Evolutionary conservation across 768 basidiomycete genomes (phyloP).

Genomic region (Ramaria sp.): DNA sequence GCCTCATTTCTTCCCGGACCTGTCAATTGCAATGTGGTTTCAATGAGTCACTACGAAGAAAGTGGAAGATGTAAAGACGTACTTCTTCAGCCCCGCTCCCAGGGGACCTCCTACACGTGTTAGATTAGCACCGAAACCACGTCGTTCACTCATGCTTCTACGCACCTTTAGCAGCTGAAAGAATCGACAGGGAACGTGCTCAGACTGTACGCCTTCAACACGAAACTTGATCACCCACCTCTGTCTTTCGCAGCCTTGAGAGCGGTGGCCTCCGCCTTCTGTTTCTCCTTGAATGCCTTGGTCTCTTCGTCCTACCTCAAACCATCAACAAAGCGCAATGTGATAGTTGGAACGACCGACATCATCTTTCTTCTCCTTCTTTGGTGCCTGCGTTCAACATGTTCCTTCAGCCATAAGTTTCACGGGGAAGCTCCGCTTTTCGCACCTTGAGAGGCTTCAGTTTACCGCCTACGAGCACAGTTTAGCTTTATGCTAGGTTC

Average conservation of each 20-base stretch:
- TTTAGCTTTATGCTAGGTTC: background rate
- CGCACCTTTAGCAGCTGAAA: constrained; percentile 45
- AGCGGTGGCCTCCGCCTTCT: constrained; percentile 66
- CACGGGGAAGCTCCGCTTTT: background rate
- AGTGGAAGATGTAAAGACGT: constrained; percentile 22
- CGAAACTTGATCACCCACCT: constrained; percentile 33
- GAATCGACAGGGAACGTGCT: background rate
- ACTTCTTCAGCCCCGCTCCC: constrained; percentile 84
- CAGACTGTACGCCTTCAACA: background rate
- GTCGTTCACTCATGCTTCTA: constrained; percentile 2
- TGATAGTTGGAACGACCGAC: constrained; percentile 6
- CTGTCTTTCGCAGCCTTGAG: constrained; percentile 63
- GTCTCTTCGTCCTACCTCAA: constrained; percentile 44
- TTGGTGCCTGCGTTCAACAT: constrained; percentile 48
- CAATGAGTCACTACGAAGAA: background rate
- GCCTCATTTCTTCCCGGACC: constrained; percentile 62
- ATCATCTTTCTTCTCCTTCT: constrained; percentile 69
- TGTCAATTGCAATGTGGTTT: constrained; percentile 17
- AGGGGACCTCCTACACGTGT: constrained; percentile 48
- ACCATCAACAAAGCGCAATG: background rate
- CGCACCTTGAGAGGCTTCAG: constrained; percentile 76
- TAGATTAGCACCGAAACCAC: background rate
- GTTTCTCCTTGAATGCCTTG: constrained; percentile 60
- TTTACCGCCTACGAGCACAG: constrained; percentile 38
- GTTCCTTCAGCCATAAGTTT: background rate